A percentile compares a stretch with the other conserved stretches of the same genome.
phyloP scores from a whole-genome alignment of 495 filamentous ascomycete species.

The Daldinia caldariorum region DNA sequence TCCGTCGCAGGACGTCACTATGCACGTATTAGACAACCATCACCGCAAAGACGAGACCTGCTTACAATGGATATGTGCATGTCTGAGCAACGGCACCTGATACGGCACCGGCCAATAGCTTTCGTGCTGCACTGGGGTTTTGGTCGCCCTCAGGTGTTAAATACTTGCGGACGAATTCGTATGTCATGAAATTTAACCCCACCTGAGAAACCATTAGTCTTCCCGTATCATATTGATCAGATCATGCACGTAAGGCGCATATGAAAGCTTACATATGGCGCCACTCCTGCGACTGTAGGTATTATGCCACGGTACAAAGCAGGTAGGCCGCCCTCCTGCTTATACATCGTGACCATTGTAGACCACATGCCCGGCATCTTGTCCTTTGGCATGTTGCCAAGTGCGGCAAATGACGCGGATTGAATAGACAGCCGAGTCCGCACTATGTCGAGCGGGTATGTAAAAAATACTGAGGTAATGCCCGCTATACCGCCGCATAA shows the following conservation, averaged over 20 bases:
- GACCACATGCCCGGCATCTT: conserved; percentile 93
- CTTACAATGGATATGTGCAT: conserved; percentile 97
- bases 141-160: conserved; percentile 88
- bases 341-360: conserved; percentile 86
- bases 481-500: conserved; percentile 89
- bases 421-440: conserved; percentile 95
- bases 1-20: conserved; percentile 91
- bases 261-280: conserved; percentile 79
- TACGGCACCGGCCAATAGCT: conserved; percentile 87
- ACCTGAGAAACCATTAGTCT: conserved; percentile 65
- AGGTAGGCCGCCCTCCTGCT: conserved; percentile 81
- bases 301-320: conserved; percentile 93
- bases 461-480: conserved; percentile 86
- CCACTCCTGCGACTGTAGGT: conserved; percentile 93
- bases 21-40: conserved; percentile 34
- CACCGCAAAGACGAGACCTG: conserved; percentile 12
- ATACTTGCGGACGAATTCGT: conserved; percentile 85
- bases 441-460: conserved; percentile 92
- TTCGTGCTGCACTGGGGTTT: conserved; percentile 81
- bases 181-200: conserved; percentile 97
- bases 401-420: conserved; percentile 87
- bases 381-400: conserved; percentile 63
- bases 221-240: background rate
- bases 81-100: conserved; percentile 97
- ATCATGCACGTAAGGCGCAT: conserved; percentile 9